Conservation (phyloP, 108 stramenopile species). For the Fragilaria crotonensis region DNA sequence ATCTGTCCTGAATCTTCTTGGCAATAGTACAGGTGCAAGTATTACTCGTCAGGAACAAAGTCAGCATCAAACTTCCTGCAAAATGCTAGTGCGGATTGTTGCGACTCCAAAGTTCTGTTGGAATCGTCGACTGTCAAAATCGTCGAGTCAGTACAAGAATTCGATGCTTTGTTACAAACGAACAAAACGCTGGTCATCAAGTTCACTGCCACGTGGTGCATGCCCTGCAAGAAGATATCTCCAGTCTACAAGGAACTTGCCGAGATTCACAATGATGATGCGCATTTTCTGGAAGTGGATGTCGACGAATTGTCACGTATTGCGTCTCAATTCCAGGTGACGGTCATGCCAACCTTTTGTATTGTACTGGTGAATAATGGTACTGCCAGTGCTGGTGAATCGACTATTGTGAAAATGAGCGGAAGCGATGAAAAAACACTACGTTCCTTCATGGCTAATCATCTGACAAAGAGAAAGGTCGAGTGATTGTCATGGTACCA, state of each 20-base stretch:
- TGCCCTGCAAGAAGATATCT: conserved; percentile 73
- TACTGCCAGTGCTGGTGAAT: too few species aligned
- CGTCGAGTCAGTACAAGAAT: conserved; percentile 26
- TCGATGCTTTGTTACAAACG: conserved; percentile 9
- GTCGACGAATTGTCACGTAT: conserved; percentile 78
- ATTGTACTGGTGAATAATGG: conserved; percentile 40
- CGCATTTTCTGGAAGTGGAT: conserved; percentile 43
- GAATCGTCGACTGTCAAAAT: conserved; percentile 5
- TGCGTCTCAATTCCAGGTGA: conserved; percentile 42
- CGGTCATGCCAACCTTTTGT: conserved; percentile 89
- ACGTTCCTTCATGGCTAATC: background rate
- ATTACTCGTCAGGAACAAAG: background rate
- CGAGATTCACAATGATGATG: conserved; percentile 10
- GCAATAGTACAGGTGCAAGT: background rate
- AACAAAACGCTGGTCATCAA: conserved; percentile 43
- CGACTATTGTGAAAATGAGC: conserved; percentile 19
- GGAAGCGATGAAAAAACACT: background rate
- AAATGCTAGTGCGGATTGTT: conserved; percentile 1
- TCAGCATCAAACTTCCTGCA: background rate
- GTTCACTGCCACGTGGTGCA: conserved; percentile 87
- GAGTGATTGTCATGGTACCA: too few species aligned
- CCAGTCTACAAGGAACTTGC: conserved; percentile 51
- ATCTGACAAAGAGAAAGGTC: too few species aligned
- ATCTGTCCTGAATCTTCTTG: conserved; percentile 34
- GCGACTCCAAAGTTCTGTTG: background rate